Percentiles rank a stretch among this genome's conserved stretches.
phyloP scores from a whole-genome alignment of 73 alveolate genomes.

The Durusdinium trenchii region DNA sequence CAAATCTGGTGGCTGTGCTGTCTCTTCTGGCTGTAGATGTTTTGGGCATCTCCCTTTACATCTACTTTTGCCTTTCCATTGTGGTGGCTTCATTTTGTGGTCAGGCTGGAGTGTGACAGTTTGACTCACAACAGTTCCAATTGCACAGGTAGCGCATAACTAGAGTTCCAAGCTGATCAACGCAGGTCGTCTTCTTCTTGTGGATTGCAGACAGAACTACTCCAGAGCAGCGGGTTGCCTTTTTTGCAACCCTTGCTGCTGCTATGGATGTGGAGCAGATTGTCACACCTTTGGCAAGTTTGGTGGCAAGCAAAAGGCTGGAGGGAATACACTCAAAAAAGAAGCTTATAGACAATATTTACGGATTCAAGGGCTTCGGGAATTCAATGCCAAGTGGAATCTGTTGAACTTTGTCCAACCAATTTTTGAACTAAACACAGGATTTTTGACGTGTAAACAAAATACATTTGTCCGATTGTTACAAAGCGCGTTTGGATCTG shows the following conservation, averaged over 20 bases:
- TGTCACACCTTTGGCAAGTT: constrained; percentile 47
- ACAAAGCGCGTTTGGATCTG: no score
- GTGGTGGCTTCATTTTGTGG: not conserved
- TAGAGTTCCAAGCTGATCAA: not conserved
- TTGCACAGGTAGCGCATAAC: no score
- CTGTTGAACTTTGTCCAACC: no score
- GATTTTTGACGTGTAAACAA: no score
- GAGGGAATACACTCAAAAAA: no score
- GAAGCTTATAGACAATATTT: no score
- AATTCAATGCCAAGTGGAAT: no score
- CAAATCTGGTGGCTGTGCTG: not conserved
- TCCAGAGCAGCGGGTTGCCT: constrained; percentile 57
- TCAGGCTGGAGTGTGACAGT: not conserved
- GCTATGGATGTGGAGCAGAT: constrained; percentile 87
- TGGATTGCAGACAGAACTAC: constrained; percentile 92
- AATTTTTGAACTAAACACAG: no score
- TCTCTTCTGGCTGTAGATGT: constrained; percentile 36
- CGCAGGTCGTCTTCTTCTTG: constrained; percentile 55
- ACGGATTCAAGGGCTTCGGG: no score
- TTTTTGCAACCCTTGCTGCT: constrained; percentile 66
- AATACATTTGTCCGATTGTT: no score
- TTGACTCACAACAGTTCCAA: not conserved
- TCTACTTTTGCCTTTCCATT: not conserved
- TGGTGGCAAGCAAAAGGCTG: constrained; percentile 43
- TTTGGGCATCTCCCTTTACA: constrained; percentile 50